Percentiles rank a stretch among this genome's conserved stretches.
Evolutionary conservation across 2,329 filamentous ascomycete genomes (phyloP).

Genomic region (Cyclaneusma minus): DNA sequence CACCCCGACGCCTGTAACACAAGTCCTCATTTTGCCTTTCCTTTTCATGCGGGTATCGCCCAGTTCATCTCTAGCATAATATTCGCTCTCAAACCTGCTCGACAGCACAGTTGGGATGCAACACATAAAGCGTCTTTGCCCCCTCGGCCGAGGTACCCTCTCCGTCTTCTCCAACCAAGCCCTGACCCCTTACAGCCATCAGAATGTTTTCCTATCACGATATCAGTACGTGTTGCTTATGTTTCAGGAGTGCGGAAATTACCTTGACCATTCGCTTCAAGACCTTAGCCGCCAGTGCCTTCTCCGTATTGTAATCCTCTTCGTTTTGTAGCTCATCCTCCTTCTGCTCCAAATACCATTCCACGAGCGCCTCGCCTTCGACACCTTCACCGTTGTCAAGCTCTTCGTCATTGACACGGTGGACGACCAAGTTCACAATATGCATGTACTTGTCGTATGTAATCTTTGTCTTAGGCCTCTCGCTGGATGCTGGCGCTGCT

Average conservation of each 20-base stretch:
- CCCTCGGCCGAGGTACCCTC: slow-evolving; percentile 25
- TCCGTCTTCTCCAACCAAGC: slow-evolving; percentile 30
- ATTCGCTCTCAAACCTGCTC: slow-evolving; percentile 36
- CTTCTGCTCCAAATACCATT: slow-evolving; percentile 87
- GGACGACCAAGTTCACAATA: slow-evolving; percentile 76
- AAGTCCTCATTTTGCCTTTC: no score
- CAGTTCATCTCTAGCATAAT: no score
- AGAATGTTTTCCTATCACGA: slow-evolving; percentile 68
- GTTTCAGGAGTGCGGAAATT: slow-evolving; percentile 19
- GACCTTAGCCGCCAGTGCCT: slow-evolving; percentile 63
- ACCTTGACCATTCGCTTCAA: slow-evolving; percentile 95
- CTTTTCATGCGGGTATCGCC: no score
- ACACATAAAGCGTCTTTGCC: slow-evolving; percentile 57
- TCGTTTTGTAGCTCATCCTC: slow-evolving; percentile 69
- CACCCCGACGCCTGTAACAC: no score
- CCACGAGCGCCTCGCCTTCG: slow-evolving; percentile 62
- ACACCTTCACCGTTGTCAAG: slow-evolving; percentile 62
- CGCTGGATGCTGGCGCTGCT: no score
- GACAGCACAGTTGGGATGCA: slow-evolving; percentile 87
- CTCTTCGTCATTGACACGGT: slow-evolving; percentile 74
- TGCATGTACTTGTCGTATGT: slow-evolving; percentile 89
- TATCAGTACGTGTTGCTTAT: slow-evolving; percentile 42
- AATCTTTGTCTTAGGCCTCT: slow-evolving; percentile 57
- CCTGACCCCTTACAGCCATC: slow-evolving; percentile 58
- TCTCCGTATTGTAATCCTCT: slow-evolving; percentile 67